A percentile compares a stretch with the other conserved stretches of the same genome.
Evolutionary conservation across 768 basidiomycete genomes (phyloP).

Genomic region (Cantharellus cinnabarinus): DNA sequence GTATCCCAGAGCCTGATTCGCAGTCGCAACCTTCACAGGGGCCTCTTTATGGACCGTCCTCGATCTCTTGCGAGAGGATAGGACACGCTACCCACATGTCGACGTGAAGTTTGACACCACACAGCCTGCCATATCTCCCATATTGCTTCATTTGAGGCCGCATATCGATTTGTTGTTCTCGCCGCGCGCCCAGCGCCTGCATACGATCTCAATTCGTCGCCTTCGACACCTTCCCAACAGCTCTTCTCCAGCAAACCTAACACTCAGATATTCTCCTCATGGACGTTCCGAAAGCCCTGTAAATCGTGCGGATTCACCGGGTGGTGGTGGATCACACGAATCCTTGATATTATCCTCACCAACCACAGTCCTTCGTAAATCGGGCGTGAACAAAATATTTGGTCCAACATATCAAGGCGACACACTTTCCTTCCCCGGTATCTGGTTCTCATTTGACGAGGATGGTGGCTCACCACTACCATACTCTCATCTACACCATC

Average conservation of each 20-base stretch:
- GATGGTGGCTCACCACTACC: conserved; percentile 20
- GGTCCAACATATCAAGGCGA: conserved; percentile 70
- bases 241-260: conserved; percentile 1
- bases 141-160: conserved; percentile 59
- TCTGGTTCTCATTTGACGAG: conserved; percentile 71
- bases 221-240: conserved; percentile 41
- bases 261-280: conserved; percentile 1
- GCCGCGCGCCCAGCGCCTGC: conserved; percentile 53
- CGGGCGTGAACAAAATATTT: conserved; percentile 50
- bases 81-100: conserved; percentile 56
- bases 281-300: neutral
- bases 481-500: neutral
- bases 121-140: conserved; percentile 43
- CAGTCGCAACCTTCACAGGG: conserved; percentile 22
- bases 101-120: conserved; percentile 71
- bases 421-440: conserved; percentile 59
- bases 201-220: conserved; percentile 52
- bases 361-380: conserved; percentile 28
- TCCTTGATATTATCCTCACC: conserved; percentile 37
- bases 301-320: conserved; percentile 2
- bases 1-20: conserved; percentile 1
- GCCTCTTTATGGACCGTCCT: conserved; percentile 61
- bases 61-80: conserved; percentile 41
- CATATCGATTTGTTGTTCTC: conserved; percentile 77
- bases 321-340: conserved; percentile 22